Evolutionary conservation across 1,284 basidiomycete species (phyloP).

Genomic region (Vanrija sp.): DNA sequence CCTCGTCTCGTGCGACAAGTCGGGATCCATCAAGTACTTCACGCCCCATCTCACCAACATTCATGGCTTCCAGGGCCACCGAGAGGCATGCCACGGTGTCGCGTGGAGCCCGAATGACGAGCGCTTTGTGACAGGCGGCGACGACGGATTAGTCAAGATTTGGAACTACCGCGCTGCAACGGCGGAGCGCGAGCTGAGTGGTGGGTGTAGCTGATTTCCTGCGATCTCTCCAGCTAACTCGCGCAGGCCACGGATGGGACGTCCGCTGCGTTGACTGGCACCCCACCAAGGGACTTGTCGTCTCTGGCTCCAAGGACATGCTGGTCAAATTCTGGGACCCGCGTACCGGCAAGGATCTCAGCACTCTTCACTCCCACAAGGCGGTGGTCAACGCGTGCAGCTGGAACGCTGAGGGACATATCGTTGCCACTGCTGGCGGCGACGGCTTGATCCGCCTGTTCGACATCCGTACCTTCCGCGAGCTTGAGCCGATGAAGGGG

Average conservation of each 20-base stretch:
- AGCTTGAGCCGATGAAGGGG: constrained; percentile 82
- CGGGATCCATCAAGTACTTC: constrained; percentile 95
- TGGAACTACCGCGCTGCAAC: constrained; percentile 92
- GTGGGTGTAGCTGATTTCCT: constrained; percentile 50
- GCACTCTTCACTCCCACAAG: constrained; percentile 93
- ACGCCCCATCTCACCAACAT: constrained; percentile 98
- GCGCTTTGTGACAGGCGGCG: constrained; percentile 87
- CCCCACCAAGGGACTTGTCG: constrained; percentile 88
- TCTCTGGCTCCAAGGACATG: constrained; percentile 94
- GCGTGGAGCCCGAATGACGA: constrained; percentile 88
- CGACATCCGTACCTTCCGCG: constrained; percentile 96
- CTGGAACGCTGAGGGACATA: constrained; percentile 90
- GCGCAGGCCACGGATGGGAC: constrained; percentile 90
- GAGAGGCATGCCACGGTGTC: constrained; percentile 83
- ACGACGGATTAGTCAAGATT: constrained; percentile 88
- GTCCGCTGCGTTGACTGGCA: constrained; percentile 99
- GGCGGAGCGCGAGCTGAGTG: constrained; percentile 80
- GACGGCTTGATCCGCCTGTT: constrained; percentile 96
- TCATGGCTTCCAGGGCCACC: constrained; percentile 84
- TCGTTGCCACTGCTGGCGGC: constrained; percentile 87
- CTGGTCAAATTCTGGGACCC: constrained; percentile 99
- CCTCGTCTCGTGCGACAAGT: constrained; percentile 88
- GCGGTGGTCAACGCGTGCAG: constrained; percentile 89
- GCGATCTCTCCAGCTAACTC: no score
- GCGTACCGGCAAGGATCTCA: constrained; percentile 75